phyloP scores from a whole-genome alignment of 805 yeast species.

The Pachysolen tannophilus region DNA sequence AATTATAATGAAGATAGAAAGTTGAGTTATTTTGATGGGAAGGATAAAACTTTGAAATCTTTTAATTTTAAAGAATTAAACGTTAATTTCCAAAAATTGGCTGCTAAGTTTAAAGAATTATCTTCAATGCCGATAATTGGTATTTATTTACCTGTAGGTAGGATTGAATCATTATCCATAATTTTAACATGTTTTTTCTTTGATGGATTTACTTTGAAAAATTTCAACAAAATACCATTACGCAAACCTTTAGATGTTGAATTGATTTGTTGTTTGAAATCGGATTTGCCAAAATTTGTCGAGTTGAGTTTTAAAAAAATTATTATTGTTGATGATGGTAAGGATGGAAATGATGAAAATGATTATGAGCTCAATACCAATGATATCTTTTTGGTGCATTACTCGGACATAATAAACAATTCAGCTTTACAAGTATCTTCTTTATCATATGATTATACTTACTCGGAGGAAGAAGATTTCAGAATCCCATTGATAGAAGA shows the following conservation, averaged over 20 bases:
- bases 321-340: constrained; percentile 18
- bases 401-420: constrained; percentile 2
- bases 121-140: constrained; percentile 18
- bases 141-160: constrained; percentile 14
- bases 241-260: constrained; percentile 17
- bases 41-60: too few species aligned
- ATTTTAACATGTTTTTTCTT: constrained; percentile 20
- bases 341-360: constrained; percentile 11
- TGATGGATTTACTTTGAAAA: constrained; percentile 3
- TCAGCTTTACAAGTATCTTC: constrained; percentile 1
- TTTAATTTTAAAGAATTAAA: constrained; percentile 22
- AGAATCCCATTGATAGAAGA: constrained; percentile 19
- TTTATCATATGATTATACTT: constrained; percentile 12
- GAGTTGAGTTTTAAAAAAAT: constrained; percentile 16
- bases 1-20: constrained; percentile 20
- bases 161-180: constrained; percentile 15
- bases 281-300: constrained; percentile 7
- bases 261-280: constrained; percentile 17
- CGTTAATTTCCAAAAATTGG: constrained; percentile 23
- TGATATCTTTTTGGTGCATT: constrained; percentile 19
- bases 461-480: constrained; percentile 16
- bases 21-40: too few species aligned
- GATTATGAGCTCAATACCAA: constrained; percentile 24
- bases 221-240: constrained; percentile 7
- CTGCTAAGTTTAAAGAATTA: constrained; percentile 16